Evolutionary conservation across 306 rosid genomes (phyloP).

Genomic region (Rosa persica): DNA sequence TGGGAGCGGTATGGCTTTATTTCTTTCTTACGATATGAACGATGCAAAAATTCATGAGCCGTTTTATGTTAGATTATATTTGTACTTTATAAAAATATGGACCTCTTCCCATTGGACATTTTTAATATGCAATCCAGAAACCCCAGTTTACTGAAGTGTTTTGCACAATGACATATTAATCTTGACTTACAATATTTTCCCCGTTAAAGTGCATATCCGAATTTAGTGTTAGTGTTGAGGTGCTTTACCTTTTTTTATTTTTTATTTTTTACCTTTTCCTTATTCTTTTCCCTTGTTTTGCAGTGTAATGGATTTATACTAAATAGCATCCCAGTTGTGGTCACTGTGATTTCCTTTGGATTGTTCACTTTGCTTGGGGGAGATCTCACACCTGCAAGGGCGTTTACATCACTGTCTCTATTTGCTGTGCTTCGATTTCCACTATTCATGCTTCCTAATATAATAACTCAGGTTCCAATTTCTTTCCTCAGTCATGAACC

Average conservation of each 20-base stretch:
- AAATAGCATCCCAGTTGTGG: slow-evolving; percentile 88
- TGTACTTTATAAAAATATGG: background rate
- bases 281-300: slow-evolving; percentile 39
- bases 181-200: background rate
- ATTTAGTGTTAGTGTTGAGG: background rate
- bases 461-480: slow-evolving; percentile 77
- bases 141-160: slow-evolving; percentile 7
- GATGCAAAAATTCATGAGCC: background rate
- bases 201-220: background rate
- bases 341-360: slow-evolving; percentile 95
- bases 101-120: background rate
- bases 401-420: slow-evolving; percentile 93
- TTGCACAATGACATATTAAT: background rate
- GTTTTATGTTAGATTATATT: background rate
- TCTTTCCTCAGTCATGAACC: slow-evolving; percentile 7
- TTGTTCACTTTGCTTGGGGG: slow-evolving; percentile 91
- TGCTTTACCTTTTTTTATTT: background rate
- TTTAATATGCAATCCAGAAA: background rate
- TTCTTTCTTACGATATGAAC: slow-evolving; percentile 2
- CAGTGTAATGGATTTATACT: slow-evolving; percentile 79
- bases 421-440: slow-evolving; percentile 97
- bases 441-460: slow-evolving; percentile 95
- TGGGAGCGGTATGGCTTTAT: slow-evolving; percentile 73
- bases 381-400: slow-evolving; percentile 89
- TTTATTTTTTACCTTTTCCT: background rate